These are phyloP conservation scores for Leccinum pachyderme DNA, from an alignment of 1,284 basidiomycete genomes.

Conservation along the genomic window DNA sequence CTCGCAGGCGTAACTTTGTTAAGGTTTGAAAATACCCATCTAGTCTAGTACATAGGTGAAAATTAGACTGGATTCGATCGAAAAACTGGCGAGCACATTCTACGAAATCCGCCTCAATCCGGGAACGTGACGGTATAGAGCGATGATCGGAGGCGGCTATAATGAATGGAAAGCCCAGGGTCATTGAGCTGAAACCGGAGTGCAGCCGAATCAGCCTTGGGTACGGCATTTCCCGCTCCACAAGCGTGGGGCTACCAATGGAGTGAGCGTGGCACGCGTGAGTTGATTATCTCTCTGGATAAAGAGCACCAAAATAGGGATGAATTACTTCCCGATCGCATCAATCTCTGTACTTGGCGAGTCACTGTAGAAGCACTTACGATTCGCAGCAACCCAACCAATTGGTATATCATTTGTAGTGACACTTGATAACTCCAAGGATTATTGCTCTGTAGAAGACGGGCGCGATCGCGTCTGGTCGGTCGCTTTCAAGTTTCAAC, in stretches of 20 bases:
- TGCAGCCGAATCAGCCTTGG: neutral
- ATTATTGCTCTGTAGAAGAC: neutral
- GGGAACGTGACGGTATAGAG: neutral
- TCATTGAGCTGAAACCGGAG: neutral
- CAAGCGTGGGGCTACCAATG: neutral
- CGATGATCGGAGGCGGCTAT: neutral
- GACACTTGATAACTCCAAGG: neutral
- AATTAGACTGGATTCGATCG: neutral
- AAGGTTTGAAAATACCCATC: neutral
- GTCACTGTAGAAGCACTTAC: neutral
- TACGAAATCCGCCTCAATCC: neutral
- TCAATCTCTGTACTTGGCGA: neutral
- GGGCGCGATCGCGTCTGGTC: neutral
- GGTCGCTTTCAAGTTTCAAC: neutral
- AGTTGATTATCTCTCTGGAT: neutral
- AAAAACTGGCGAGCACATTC: neutral
- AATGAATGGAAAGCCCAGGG: neutral
- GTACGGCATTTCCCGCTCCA: neutral
- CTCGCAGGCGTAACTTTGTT: neutral
- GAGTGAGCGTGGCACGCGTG: too few species aligned
- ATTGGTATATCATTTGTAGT: neutral
- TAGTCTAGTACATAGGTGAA: neutral
- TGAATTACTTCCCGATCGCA: neutral
- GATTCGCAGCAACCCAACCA: neutral
- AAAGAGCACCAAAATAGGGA: neutral